Conservation (phyloP, 257 asterid genomes). For the Nicotiana undulata region DNA sequence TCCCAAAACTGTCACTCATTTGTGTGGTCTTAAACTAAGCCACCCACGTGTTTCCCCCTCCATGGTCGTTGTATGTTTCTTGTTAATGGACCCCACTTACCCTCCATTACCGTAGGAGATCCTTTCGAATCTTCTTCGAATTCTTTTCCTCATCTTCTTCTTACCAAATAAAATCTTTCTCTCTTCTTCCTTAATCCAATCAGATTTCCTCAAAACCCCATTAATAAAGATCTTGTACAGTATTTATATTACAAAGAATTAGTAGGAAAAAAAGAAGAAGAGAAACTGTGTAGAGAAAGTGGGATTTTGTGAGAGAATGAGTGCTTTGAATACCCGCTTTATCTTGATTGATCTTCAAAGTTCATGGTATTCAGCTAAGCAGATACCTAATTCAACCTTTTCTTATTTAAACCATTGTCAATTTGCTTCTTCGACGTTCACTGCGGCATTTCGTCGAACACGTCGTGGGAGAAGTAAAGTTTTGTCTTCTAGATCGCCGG, state of each 20-base stretch:
- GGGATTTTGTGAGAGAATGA: conserved; percentile 32
- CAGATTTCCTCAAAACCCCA: conserved; percentile 10
- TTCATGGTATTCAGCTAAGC: conserved; percentile 60
- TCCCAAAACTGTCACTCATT: no score
- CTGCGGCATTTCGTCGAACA: conserved; percentile 68
- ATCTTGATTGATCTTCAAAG: conserved; percentile 62
- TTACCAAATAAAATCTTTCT: neutral
- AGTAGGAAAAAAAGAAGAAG: neutral
- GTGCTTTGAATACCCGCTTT: conserved; percentile 56
- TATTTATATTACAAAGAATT: neutral
- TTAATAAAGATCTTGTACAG: neutral
- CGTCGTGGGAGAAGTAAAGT: conserved; percentile 40
- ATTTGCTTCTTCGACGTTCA: conserved; percentile 22
- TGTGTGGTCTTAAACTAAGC: conserved; percentile 5
- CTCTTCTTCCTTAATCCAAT: conserved; percentile 16
- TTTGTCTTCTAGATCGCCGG: conserved; percentile 39
- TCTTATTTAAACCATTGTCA: conserved; percentile 29
- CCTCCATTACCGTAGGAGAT: conserved; percentile 8
- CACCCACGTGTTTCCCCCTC: conserved; percentile 11
- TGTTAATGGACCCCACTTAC: neutral
- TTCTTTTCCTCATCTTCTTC: neutral
- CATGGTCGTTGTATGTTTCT: conserved; percentile 1
- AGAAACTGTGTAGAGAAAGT: neutral
- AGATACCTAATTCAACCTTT: conserved; percentile 52
- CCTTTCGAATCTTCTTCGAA: conserved; percentile 6